These are phyloP conservation scores for Phytopythium mirpurense DNA, from an alignment of 352 stramenopile species.

Conservation along the genomic window DNA sequence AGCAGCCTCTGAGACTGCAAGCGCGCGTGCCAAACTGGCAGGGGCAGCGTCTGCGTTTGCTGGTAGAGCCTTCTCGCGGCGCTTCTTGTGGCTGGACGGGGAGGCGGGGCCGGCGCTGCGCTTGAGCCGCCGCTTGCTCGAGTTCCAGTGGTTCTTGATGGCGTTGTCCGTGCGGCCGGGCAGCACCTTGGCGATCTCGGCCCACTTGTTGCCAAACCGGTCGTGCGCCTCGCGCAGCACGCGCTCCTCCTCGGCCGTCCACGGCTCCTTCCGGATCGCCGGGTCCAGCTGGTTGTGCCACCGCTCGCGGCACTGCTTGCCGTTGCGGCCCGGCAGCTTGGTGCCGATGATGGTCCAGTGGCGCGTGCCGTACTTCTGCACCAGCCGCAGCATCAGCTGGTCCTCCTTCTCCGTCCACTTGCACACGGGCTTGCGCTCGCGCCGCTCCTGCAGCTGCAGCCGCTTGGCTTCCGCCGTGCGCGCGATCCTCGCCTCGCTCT, in stretches of 20 bases:
- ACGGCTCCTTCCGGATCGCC: slow-evolving; percentile 90
- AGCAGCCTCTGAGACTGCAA: background rate
- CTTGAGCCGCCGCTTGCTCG: slow-evolving; percentile 72
- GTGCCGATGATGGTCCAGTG: slow-evolving; percentile 98
- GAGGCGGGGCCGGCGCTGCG: slow-evolving; percentile 19
- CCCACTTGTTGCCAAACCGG: slow-evolving; percentile 89
- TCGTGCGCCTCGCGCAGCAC: slow-evolving; percentile 67
- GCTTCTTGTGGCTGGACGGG: slow-evolving; percentile 16
- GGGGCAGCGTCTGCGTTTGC: background rate
- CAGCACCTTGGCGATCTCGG: slow-evolving; percentile 87
- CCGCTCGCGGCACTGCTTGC: slow-evolving; percentile 94
- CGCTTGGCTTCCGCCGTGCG: background rate
- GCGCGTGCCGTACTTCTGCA: slow-evolving; percentile 91
- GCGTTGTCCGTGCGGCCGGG: slow-evolving; percentile 87
- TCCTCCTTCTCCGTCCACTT: slow-evolving; percentile 90
- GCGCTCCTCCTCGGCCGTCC: slow-evolving; percentile 87
- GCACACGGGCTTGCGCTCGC: slow-evolving; percentile 72
- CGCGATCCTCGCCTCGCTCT: background rate
- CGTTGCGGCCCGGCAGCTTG: slow-evolving; percentile 90
- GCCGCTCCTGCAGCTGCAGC: slow-evolving; percentile 7
- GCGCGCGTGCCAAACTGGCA: background rate
- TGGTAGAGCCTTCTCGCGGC: slow-evolving; percentile 2
- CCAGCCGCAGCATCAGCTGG: slow-evolving; percentile 79
- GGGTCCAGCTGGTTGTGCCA: slow-evolving; percentile 96
- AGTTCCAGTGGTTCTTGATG: slow-evolving; percentile 93